Evolutionary conservation across 208 protist genomes (phyloP).

Genomic region (Wallacemonas sp.): DNA sequence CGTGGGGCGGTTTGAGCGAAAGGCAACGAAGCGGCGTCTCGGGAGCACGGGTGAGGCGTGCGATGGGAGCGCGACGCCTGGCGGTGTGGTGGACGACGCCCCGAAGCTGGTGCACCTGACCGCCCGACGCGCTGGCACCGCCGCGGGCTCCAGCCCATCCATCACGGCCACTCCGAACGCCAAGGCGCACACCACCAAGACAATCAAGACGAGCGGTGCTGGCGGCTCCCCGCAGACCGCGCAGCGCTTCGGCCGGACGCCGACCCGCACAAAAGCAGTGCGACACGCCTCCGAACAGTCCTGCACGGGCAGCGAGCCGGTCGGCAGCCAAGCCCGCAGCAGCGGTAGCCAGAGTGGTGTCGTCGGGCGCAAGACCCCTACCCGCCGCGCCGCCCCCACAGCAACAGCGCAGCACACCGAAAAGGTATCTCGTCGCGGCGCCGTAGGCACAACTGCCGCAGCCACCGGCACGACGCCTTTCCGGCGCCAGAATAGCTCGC

Average conservation of each 20-base stretch:
- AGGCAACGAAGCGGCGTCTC: conserved; percentile 4
- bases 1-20: conserved; percentile 5
- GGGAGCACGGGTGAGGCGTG: not conserved
- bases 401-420: not conserved
- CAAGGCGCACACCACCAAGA: not conserved
- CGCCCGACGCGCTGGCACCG: not conserved
- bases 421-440: not conserved
- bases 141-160: not conserved
- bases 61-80: not conserved
- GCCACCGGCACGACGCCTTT: conserved; percentile 4
- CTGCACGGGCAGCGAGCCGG: not conserved
- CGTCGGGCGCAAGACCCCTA: conserved; percentile 1
- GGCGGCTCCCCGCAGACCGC: not conserved
- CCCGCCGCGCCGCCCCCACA: not conserved
- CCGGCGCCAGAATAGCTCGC: conserved; percentile 13
- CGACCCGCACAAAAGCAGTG: conserved; percentile 1
- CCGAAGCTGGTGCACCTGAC: conserved; percentile 9
- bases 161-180: not conserved
- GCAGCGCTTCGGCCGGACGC: conserved; percentile 4
- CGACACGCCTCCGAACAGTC: not conserved
- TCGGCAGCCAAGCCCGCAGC: conserved; percentile 2
- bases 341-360: not conserved
- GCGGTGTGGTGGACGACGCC: conserved; percentile 7
- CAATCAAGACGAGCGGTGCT: conserved; percentile 2
- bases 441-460: not conserved